Evolutionary conservation across 2,329 filamentous ascomycete species (phyloP).

Genomic region (Fonsecaea monophora): DNA sequence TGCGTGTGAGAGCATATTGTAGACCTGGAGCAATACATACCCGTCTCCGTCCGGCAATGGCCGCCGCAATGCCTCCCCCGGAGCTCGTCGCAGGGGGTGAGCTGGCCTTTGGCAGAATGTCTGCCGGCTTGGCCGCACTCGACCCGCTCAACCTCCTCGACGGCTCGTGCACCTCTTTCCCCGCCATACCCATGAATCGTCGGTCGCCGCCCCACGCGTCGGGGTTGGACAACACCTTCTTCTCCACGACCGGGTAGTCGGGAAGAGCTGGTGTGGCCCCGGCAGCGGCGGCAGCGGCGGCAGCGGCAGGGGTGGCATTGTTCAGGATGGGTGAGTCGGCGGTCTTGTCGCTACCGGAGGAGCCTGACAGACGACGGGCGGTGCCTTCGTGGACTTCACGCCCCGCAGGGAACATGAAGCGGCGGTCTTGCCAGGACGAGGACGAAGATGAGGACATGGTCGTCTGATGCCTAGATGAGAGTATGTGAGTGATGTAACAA

Average conservation of each 20-base stretch:
- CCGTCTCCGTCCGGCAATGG: constrained; percentile 34
- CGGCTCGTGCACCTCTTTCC: constrained; percentile 31
- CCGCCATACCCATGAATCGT: constrained; percentile 27
- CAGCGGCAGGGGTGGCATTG: constrained; percentile 2
- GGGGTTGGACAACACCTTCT: constrained; percentile 23
- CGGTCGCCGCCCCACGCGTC: constrained; percentile 33
- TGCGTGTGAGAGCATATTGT: no score
- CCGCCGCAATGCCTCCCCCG: constrained; percentile 72
- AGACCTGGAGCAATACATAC: constrained; percentile 14
- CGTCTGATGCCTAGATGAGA: neutral
- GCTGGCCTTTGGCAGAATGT: constrained; percentile 59
- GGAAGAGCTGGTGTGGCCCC: constrained; percentile 14
- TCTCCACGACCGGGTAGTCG: constrained; percentile 13
- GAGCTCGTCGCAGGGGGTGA: constrained; percentile 77
- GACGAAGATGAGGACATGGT: constrained; percentile 16
- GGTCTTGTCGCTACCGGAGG: constrained; percentile 12
- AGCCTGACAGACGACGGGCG: constrained; percentile 18
- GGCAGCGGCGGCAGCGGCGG: constrained; percentile 10
- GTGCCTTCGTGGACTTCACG: constrained; percentile 34
- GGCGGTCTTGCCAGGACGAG: constrained; percentile 37
- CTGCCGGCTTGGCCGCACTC: constrained; percentile 19
- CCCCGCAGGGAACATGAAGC: constrained; percentile 36
- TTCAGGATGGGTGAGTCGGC: constrained; percentile 11
- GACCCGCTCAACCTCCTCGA: constrained; percentile 23
- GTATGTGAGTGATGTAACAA: neutral